Evolutionary conservation across 2,329 filamentous ascomycete genomes (phyloP).

Genomic region (Pyricularia grisea): DNA sequence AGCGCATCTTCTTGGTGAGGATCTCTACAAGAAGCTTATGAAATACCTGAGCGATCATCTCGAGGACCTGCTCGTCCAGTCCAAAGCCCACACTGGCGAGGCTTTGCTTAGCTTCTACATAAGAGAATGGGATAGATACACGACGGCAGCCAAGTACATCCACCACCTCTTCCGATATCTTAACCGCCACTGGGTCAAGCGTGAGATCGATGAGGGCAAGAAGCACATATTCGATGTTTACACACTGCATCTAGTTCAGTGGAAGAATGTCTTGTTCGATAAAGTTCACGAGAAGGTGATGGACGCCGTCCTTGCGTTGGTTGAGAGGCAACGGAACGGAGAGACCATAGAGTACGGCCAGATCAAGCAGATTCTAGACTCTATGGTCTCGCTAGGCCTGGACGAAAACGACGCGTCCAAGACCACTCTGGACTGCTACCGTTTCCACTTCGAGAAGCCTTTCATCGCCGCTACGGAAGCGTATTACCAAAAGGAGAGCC

Average conservation of each 20-base stretch:
- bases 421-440: constrained; percentile 91
- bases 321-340: constrained; percentile 94
- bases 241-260: constrained; percentile 89
- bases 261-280: constrained; percentile 85
- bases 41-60: constrained; percentile 77
- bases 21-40: constrained; percentile 87
- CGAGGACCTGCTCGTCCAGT: constrained; percentile 57
- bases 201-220: constrained; percentile 97
- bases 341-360: constrained; percentile 96
- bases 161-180: constrained; percentile 95
- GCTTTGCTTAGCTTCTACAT: constrained; percentile 90
- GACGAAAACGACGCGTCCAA: constrained; percentile 91
- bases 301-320: constrained; percentile 86
- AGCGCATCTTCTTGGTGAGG: constrained; percentile 93
- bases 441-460: constrained; percentile 83
- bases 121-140: constrained; percentile 92
- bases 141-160: constrained; percentile 90
- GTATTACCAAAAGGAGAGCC: constrained; percentile 89
- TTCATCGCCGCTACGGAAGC: constrained; percentile 76
- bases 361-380: constrained; percentile 95
- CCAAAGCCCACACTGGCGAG: constrained; percentile 77
- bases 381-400: constrained; percentile 87
- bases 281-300: constrained; percentile 82
- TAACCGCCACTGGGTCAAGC: constrained; percentile 97
- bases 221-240: constrained; percentile 98